A percentile compares a stretch with the other conserved stretches of the same genome.
These are phyloP conservation scores for Microstegium vimineum DNA, from an alignment of 176 grass and related monocot genomes.

Conservation along the genomic window DNA sequence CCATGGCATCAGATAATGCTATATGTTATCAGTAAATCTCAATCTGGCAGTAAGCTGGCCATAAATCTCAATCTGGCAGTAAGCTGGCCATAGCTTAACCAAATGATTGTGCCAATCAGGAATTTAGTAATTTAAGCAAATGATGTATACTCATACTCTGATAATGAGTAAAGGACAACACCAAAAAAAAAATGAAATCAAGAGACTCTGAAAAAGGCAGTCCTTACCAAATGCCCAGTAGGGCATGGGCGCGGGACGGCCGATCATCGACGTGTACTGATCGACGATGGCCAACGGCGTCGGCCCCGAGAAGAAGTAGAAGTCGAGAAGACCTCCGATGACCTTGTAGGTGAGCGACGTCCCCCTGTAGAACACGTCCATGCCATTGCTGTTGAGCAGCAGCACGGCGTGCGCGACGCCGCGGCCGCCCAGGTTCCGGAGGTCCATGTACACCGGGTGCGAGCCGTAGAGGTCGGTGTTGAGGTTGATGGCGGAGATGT, in stretches of 20 bases:
- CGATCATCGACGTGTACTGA: conserved; percentile 83
- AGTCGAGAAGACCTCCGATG: conserved; percentile 82
- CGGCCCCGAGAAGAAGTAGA: conserved; percentile 86
- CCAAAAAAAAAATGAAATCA: not conserved
- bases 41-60: not conserved
- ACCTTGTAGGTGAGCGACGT: conserved; percentile 82
- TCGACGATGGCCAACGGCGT: conserved; percentile 68
- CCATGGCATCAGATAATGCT: not conserved
- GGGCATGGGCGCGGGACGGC: conserved; percentile 79
- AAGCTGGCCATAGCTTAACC: not conserved
- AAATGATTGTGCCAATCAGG: not conserved
- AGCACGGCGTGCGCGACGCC: conserved; percentile 77
- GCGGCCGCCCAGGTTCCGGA: conserved; percentile 42
- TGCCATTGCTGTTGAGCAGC: conserved; percentile 92
- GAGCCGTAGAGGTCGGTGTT: conserved; percentile 93
- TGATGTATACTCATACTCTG: not conserved
- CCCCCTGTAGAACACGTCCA: conserved; percentile 82
- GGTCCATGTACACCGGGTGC: conserved; percentile 89
- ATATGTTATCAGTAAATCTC: not conserved
- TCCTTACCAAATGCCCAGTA: conserved; percentile 85
- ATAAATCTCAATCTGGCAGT: no score
- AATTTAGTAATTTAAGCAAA: not conserved
- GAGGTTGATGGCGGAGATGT: conserved; percentile 77
- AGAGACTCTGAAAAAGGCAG: not conserved
- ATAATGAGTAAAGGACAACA: not conserved